Conservation (phyloP, 139 green algal species). For the Coelastrella sp. region DNA sequence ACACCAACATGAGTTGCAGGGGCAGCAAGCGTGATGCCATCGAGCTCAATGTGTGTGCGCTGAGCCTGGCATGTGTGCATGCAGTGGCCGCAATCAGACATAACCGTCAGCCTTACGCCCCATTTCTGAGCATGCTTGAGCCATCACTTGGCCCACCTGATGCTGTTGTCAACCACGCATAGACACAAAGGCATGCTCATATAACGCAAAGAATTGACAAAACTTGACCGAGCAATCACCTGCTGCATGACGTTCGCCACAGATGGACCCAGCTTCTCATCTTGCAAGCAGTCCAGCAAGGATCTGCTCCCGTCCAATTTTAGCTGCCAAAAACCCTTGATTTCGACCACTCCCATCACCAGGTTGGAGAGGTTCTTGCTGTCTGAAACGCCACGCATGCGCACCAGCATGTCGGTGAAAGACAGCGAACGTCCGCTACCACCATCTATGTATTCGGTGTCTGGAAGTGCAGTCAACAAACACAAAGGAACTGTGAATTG, state of each 20-base stretch:
- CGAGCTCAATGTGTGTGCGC: too few species aligned
- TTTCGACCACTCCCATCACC: not conserved
- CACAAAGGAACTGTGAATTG: not conserved
- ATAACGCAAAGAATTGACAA: not conserved
- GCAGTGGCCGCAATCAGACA: too few species aligned
- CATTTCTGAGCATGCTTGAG: not conserved
- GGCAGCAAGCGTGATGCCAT: too few species aligned
- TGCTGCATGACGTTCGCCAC: not conserved
- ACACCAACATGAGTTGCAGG: too few species aligned
- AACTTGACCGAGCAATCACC: not conserved
- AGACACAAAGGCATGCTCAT: too few species aligned
- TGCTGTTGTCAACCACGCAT: not conserved
- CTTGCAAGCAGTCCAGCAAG: not conserved
- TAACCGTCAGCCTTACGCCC: not conserved
- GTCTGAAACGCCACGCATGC: not conserved
- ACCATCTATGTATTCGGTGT: not conserved
- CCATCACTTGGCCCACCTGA: not conserved
- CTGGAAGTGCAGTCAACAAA: not conserved
- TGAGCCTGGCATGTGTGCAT: not conserved
- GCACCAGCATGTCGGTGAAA: constrained; percentile 8
- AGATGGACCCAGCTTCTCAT: not conserved
- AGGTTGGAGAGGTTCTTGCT: not conserved
- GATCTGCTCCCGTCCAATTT: not conserved
- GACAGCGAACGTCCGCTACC: not conserved
- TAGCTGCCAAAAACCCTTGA: not conserved